A percentile compares a stretch with the other conserved stretches of the same genome.
Evolutionary conservation across 768 basidiomycete species (phyloP).

Genomic region (Leccinum variicolor): DNA sequence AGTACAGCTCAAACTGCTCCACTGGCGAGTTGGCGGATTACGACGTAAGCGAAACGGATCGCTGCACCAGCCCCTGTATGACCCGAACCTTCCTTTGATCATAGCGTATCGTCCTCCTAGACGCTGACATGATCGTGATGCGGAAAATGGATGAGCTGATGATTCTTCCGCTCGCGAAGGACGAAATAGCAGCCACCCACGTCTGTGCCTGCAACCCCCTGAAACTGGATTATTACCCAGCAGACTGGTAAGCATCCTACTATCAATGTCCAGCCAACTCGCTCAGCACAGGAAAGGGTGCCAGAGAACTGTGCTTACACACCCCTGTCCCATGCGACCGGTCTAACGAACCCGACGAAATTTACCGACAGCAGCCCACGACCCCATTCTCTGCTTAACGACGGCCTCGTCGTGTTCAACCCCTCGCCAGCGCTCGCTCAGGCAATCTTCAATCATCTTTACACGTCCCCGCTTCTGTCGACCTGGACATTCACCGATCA

Average conservation of each 20-base stretch:
- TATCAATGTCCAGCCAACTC: not conserved
- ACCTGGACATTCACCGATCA: conserved; percentile 86
- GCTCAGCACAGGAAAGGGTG: conserved; percentile 49
- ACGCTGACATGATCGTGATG: conserved; percentile 84
- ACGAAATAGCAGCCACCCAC: conserved; percentile 84
- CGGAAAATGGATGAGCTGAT: conserved; percentile 81
- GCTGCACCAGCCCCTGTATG: not conserved
- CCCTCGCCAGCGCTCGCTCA: conserved; percentile 61
- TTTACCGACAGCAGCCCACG: conserved; percentile 52
- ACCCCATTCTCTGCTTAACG: conserved; percentile 83
- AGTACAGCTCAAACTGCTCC: too few relatives aligned
- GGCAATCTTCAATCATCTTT: conserved; percentile 43
- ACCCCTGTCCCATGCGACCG: conserved; percentile 42
- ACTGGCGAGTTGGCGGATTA: conserved; percentile 66
- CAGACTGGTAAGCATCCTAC: conserved; percentile 62
- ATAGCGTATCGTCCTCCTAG: conserved; percentile 76
- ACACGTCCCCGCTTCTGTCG: conserved; percentile 48
- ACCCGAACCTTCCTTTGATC: conserved; percentile 1
- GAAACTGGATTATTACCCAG: conserved; percentile 79
- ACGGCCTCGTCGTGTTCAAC: conserved; percentile 80
- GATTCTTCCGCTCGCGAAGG: conserved; percentile 49
- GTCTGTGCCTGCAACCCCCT: conserved; percentile 95
- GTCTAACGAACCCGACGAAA: conserved; percentile 42
- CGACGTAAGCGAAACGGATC: conserved; percentile 43
- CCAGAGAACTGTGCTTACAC: conserved; percentile 92